phyloP scores from a whole-genome alignment of 495 filamentous ascomycete genomes.

The Hypoxylon cercidicola region DNA sequence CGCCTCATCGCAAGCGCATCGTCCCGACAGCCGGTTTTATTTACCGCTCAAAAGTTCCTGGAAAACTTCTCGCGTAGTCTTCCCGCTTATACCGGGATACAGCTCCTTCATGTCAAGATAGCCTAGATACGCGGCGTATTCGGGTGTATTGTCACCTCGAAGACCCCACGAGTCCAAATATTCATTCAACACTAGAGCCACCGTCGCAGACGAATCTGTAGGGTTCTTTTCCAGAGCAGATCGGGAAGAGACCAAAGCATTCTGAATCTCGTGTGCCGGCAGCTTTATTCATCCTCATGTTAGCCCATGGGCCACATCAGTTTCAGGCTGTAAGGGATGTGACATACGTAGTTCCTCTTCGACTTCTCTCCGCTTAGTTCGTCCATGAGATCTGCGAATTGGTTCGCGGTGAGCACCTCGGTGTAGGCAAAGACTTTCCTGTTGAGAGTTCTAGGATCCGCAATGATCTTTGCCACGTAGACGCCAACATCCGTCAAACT shows the following conservation, averaged over 20 bases:
- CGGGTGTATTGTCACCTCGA: constrained; percentile 66
- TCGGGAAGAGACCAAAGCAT: constrained; percentile 34
- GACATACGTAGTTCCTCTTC: constrained; percentile 61
- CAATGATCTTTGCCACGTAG: constrained; percentile 66
- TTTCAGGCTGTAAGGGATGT: constrained; percentile 33
- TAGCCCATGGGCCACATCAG: not conserved
- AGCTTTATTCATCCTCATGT: constrained; percentile 6
- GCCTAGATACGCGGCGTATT: constrained; percentile 67
- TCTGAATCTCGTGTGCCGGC: constrained; percentile 2
- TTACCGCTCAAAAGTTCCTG: constrained; percentile 28
- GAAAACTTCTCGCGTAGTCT: constrained; percentile 49
- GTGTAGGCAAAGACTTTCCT: constrained; percentile 66
- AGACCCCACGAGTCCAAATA: constrained; percentile 64
- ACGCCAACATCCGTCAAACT: constrained; percentile 66
- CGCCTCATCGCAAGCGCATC: not conserved
- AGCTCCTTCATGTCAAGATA: constrained; percentile 66
- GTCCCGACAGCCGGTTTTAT: not conserved
- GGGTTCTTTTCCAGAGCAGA: constrained; percentile 56
- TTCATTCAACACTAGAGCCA: constrained; percentile 52
- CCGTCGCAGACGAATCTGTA: constrained; percentile 37
- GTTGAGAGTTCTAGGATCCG: constrained; percentile 67
- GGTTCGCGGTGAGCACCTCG: constrained; percentile 58
- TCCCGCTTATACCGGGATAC: constrained; percentile 63
- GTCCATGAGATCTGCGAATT: constrained; percentile 63
- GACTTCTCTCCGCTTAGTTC: constrained; percentile 65